Conservation (phyloP, 2,329 filamentous ascomycete species). For the Cladosporium colombiae region DNA sequence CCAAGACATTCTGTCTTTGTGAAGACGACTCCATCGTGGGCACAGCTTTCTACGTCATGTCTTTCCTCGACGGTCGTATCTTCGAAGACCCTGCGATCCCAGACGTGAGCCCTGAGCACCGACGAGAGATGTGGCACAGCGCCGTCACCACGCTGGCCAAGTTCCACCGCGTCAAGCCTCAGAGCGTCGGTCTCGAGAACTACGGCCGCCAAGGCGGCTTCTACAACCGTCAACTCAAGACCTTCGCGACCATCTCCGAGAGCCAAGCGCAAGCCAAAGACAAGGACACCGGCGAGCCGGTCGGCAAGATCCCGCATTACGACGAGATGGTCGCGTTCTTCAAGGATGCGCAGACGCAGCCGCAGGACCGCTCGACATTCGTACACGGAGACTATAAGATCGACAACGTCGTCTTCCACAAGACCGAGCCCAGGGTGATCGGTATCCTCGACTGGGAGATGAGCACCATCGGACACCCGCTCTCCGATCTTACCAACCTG, state of each 20-base stretch:
- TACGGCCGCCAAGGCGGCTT: conserved; percentile 78
- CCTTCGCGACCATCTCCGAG: conserved; percentile 75
- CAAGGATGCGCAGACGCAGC: conserved; percentile 66
- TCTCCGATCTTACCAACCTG: conserved; percentile 87
- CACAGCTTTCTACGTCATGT: conserved; percentile 96
- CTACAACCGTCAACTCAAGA: conserved; percentile 82
- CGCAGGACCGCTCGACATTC: conserved; percentile 73
- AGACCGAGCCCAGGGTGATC: conserved; percentile 82
- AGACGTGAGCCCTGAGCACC: conserved; percentile 65
- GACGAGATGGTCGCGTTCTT: conserved; percentile 80
- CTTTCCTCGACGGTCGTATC: conserved; percentile 89
- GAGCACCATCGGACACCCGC: conserved; percentile 94
- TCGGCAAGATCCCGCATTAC: conserved; percentile 83
- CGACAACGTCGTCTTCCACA: conserved; percentile 69
- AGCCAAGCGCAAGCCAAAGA: conserved; percentile 77
- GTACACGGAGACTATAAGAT: conserved; percentile 97
- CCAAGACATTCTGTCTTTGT: conserved; percentile 80
- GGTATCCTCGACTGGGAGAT: conserved; percentile 98
- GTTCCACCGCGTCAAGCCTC: conserved; percentile 74
- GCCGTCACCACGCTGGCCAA: conserved; percentile 81
- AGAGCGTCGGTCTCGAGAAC: conserved; percentile 64
- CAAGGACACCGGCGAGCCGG: conserved; percentile 71
- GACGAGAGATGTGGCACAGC: conserved; percentile 80
- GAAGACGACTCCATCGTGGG: conserved; percentile 78
- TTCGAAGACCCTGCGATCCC: conserved; percentile 87